These are phyloP conservation scores for Podaxis pistillaris DNA, from an alignment of 768 basidiomycete species.

Conservation along the genomic window DNA sequence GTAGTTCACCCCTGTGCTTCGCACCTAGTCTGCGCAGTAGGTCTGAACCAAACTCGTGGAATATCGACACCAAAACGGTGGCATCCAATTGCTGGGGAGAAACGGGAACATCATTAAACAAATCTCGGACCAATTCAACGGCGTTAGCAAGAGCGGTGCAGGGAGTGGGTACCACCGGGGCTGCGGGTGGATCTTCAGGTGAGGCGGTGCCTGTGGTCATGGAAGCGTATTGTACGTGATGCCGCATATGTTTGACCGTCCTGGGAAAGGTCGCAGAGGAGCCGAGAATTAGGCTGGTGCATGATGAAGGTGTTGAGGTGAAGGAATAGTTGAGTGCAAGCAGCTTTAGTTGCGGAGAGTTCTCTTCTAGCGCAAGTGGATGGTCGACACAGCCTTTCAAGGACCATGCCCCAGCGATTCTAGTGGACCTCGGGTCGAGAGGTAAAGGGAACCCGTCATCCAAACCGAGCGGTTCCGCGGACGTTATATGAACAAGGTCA, in stretches of 20 bases:
- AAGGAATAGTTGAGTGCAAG: neutral
- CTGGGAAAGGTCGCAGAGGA: neutral
- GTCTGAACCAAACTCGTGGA: neutral
- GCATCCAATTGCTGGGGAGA: neutral
- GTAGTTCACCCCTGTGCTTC: conserved; percentile 5
- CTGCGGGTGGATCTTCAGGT: neutral
- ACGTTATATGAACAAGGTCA: neutral
- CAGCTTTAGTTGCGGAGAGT: neutral
- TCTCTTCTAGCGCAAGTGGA: neutral
- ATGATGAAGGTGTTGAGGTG: neutral
- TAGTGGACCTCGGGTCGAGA: neutral
- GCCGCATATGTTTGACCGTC: neutral
- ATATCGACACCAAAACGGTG: neutral
- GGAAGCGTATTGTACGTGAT: neutral
- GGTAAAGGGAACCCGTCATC: neutral
- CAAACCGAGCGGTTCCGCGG: neutral
- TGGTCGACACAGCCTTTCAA: neutral
- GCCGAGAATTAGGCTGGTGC: neutral
- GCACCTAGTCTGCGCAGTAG: neutral
- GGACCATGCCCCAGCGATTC: neutral
- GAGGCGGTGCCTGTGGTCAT: neutral
- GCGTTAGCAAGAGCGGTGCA: neutral
- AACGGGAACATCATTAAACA: neutral
- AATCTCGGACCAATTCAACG: neutral
- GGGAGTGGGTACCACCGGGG: neutral